A percentile compares a stretch with the other conserved stretches of the same genome.
These are phyloP conservation scores for Choiromyces venosus DNA, from an alignment of 495 filamentous ascomycete genomes.

Conservation along the genomic window DNA sequence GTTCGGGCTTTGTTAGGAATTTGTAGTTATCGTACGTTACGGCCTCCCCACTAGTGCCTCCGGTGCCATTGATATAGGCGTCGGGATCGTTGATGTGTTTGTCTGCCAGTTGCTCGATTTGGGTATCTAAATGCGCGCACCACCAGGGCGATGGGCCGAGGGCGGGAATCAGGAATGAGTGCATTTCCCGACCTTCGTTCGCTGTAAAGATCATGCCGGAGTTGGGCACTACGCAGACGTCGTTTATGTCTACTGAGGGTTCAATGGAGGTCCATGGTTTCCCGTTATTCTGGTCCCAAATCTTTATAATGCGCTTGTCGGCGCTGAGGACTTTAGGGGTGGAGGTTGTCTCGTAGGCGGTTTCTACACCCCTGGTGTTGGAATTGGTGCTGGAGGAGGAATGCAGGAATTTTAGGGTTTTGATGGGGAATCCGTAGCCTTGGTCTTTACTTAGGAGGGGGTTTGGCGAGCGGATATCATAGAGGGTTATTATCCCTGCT, in stretches of 20 bases:
- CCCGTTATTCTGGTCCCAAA: constrained; percentile 79
- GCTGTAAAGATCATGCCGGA: constrained; percentile 91
- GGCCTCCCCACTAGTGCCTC: constrained; percentile 51
- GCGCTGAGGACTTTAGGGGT: constrained; percentile 85
- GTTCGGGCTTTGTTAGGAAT: constrained; percentile 81
- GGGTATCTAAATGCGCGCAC: constrained; percentile 93
- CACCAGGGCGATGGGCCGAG: constrained; percentile 87
- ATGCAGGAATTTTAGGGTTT: constrained; percentile 79
- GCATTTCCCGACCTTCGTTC: constrained; percentile 87
- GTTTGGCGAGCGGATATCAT: constrained; percentile 82
- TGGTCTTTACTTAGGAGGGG: constrained; percentile 88
- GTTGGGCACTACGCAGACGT: constrained; percentile 78
- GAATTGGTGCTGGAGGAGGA: constrained; percentile 52
- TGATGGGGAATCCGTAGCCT: constrained; percentile 90
- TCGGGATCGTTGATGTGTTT: constrained; percentile 61
- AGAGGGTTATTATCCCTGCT: constrained; percentile 81
- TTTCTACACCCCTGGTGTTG: neutral
- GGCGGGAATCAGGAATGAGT: constrained; percentile 93
- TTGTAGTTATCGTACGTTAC: constrained; percentile 98
- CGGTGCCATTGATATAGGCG: constrained; percentile 49
- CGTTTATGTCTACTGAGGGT: constrained; percentile 87
- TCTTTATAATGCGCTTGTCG: constrained; percentile 94
- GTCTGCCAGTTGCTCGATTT: constrained; percentile 98
- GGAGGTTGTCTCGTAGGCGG: constrained; percentile 46
- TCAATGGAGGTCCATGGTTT: constrained; percentile 91